Base-by-base conservation (phyloP, 2,329 filamentous ascomycete genomes). In the Fusarium secorum region DNA sequence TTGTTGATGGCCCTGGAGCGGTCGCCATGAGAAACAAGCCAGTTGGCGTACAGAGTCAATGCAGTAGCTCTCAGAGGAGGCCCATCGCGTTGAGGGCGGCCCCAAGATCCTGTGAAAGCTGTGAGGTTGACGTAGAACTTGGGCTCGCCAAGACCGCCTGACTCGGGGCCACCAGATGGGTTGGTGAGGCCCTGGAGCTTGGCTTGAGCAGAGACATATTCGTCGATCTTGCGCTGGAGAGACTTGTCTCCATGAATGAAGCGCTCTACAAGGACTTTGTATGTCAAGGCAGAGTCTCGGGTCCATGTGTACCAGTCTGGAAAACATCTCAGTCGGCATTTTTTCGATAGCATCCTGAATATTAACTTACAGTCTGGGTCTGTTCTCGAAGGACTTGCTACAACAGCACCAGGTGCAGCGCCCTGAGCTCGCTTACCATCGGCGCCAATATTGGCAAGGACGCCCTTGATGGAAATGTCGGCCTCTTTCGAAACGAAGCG, bases 231-330 rank as follows among this genome's bases (percentile, higher is more conserved):
- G 11, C 79, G 80, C 71, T 90, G 88, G 7, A 93, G 81, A 2
- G 82, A 80, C 64, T 90, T 85, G 49, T 90, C 90, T 52, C 82
- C 84, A 56, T 87, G 82, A 54, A 82, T 76, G 74, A 93, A 90
- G 14, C 87, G 83, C 73, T 94, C 92, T 5, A 91, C 82, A 15
- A 94, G 80, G 24, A 84, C 83, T 79, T 93, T 93, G 81, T 91
- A 87, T 2, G 88, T 88, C 54, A 94, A 83, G n/a, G 89, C 90
- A 5, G 90, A 86, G 78, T 95, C 92, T 70, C 92, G 84, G 7
- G 89, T 93, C 92, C 92, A 95, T 1, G 91, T 93, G 76, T 89
- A 94, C 79, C 86, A 94, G 78, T 94, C 90, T 92, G 78, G 76
- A 9, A 0, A 70, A 2, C 7, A 0, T 49, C 26, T 56, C 4